Evolutionary conservation across 2,329 filamentous ascomycete genomes (phyloP).

Genomic region (Hypomyces perniciosus): DNA sequence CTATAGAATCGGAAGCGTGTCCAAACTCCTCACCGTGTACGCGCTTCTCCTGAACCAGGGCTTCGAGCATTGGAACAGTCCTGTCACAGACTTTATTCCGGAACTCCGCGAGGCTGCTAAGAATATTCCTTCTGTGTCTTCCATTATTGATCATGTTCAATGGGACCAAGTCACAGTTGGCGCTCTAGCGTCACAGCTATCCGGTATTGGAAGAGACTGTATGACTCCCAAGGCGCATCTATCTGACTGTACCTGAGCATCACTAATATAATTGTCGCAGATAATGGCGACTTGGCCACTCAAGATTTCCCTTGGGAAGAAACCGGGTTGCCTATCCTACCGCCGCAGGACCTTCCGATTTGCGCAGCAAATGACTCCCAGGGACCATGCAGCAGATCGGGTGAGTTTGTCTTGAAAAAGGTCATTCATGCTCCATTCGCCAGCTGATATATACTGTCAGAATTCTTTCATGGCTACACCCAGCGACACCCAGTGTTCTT

Average conservation of each 20-base stretch:
- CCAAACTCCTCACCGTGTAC: slow-evolving; percentile 25
- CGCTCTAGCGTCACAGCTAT: slow-evolving; percentile 8
- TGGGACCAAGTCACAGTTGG: slow-evolving; percentile 12
- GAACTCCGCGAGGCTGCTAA: slow-evolving; percentile 14
- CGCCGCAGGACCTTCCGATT: slow-evolving; percentile 7
- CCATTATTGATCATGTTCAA: slow-evolving; percentile 5
- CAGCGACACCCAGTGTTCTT: slow-evolving; percentile 14
- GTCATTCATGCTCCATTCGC: too few species aligned
- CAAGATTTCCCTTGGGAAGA: slow-evolving; percentile 3
- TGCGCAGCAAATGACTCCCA: slow-evolving; percentile 10
- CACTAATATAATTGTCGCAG: neutral
- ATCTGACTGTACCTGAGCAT: neutral
- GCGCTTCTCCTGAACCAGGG: slow-evolving; percentile 19
- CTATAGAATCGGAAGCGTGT: slow-evolving; percentile 23
- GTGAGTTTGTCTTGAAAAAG: neutral
- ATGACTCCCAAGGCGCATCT: neutral
- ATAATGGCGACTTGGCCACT: slow-evolving; percentile 6
- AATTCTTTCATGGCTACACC: slow-evolving; percentile 16
- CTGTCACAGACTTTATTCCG: slow-evolving; percentile 22
- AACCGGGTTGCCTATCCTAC: neutral
- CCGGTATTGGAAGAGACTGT: slow-evolving; percentile 10
- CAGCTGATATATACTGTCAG: neutral
- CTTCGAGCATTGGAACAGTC: slow-evolving; percentile 17
- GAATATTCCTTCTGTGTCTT: neutral
- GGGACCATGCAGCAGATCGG: neutral